Evolutionary conservation across 805 yeast genomes (phyloP), one percentile per base, ranked within the genome.

Genomic region (Candida lessepsii): DNA sequence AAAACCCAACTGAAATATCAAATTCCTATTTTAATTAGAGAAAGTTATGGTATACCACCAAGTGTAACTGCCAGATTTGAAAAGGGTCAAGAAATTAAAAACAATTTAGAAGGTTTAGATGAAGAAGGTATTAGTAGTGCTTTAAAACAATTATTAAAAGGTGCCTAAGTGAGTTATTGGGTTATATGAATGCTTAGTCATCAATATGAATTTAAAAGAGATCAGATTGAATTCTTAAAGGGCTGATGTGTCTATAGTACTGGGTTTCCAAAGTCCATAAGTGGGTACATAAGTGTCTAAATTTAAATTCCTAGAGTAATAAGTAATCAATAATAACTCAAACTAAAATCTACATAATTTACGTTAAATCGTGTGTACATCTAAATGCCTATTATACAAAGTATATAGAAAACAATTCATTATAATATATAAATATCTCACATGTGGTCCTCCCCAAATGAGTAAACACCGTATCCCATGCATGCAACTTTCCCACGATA

Each of bases 21-120:
- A 44, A 65, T 84, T 21, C 95, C 95, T 9, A 80, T 87, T 40
- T 70, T 87, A 57, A 73, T 87, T 46, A 80, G 96, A 64, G 96
- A 87, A 62, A 77, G 88, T 23, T 68, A 67, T 46, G 87, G 86
- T 36, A 78, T 82, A 40, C 71, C 81, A 36, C 95, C 96, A 29
- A 72, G 81, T 34, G 75, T 86, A 39, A 83, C 78, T 44, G 86
- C 90, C 26, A 78, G 96, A 58, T 81, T 81, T 46, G 87, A 70
- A 36, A 71, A 71, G 51, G 80, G 80, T 26, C 60, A 58, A 41
- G 80, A 75, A 57, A 57, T 73, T 37, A 72, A 71, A 55, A 73
- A 65, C 50, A 68, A 54, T 41, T 69, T 77, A 48, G 75, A 71
- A 20, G 75, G 75, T 5, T 63, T 76, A 52, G 70, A 64, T 36